Conservation (phyloP, 1,284 basidiomycete species). For the Fomes fomentarius region DNA sequence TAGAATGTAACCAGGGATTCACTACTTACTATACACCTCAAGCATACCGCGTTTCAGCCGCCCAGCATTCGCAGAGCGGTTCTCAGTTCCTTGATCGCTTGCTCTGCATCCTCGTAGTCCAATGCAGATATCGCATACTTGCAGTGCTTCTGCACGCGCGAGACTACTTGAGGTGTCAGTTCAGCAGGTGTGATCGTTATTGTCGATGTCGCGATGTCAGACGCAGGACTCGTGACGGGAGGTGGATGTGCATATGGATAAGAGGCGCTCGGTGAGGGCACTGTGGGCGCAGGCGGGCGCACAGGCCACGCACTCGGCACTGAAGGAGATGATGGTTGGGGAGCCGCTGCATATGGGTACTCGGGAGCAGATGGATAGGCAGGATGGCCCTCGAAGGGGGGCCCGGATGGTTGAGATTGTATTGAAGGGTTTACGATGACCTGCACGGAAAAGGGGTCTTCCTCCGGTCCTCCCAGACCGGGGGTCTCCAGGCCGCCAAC, state of each 20-base stretch:
- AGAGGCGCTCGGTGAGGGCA: slow-evolving; percentile 14
- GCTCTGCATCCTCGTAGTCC: slow-evolving; percentile 89
- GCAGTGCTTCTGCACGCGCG: slow-evolving; percentile 87
- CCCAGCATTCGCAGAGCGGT: slow-evolving; percentile 78
- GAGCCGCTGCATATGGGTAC: neutral
- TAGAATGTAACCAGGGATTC: neutral
- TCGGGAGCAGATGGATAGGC: neutral
- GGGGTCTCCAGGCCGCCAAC: slow-evolving; percentile 34
- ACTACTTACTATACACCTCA: neutral
- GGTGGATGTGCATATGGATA: neutral
- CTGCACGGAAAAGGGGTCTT: slow-evolving; percentile 14
- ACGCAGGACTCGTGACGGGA: neutral
- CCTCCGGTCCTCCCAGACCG: slow-evolving; percentile 13
- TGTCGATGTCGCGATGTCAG: slow-evolving; percentile 29
- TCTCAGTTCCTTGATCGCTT: slow-evolving; percentile 79
- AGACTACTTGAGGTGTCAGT: slow-evolving; percentile 64
- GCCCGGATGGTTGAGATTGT: slow-evolving; percentile 12
- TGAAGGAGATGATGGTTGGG: slow-evolving; percentile 6
- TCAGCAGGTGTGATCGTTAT: slow-evolving; percentile 43
- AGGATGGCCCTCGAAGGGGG: slow-evolving; percentile 11
- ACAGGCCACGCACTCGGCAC: slow-evolving; percentile 15
- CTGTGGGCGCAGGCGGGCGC: neutral
- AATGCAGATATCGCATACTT: slow-evolving; percentile 89
- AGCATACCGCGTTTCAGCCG: slow-evolving; percentile 28
- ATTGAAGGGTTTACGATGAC: slow-evolving; percentile 15